Evolutionary conservation across 2,329 filamentous ascomycete genomes (phyloP), one percentile per base, ranked within the genome.

Genomic region (Cladosporium cucumerinum): DNA sequence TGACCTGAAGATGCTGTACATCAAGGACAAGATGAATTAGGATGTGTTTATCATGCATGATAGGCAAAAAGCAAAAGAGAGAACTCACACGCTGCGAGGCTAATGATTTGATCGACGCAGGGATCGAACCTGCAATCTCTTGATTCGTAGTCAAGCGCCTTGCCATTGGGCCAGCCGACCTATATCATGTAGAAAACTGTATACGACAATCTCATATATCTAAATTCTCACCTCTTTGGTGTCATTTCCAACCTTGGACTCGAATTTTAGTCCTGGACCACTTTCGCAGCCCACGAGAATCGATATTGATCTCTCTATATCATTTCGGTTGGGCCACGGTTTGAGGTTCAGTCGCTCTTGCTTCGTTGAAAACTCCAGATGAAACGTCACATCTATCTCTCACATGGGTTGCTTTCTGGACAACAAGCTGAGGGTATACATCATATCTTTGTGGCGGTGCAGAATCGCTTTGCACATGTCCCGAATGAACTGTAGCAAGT

Each of bases 131-230:
- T 65, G 63, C 63, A 65, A 65, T 65, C 63, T 65, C 63, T 65
- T 65, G 63, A 65, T 65, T 65, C 81, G 81, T 82, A 84, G 82
- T 83, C 82, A 84, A 82, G 79, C 81, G 81, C 82, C 82, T 83
- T 84, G 80, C 81, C 82, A 84, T 84, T 84, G 81, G 81, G 81
- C 81, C 82, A 83, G 61, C 61, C 52, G 61, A 54, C 61, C 61
- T 57, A n/a, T 52, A 36, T 51, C 54, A 57, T 57, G 26, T 28
- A n/a, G n/a, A n/a, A n/a, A n/a, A n/a, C n/a, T n/a, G n/a, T n/a
- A n/a, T n/a, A n/a, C n/a, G n/a, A n/a, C n/a, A n/a, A n/a, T n/a
- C n/a, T n/a, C n/a, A n/a, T n/a, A n/a, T n/a, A n/a, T n/a, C n/a
- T n/a, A n/a, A n/a, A n/a, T n/a, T n/a, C n/a, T n/a, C n/a, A n/a